These are phyloP conservation scores for Globisporangium viniferum DNA, from an alignment of 352 stramenopile genomes.

Conservation along the genomic window DNA sequence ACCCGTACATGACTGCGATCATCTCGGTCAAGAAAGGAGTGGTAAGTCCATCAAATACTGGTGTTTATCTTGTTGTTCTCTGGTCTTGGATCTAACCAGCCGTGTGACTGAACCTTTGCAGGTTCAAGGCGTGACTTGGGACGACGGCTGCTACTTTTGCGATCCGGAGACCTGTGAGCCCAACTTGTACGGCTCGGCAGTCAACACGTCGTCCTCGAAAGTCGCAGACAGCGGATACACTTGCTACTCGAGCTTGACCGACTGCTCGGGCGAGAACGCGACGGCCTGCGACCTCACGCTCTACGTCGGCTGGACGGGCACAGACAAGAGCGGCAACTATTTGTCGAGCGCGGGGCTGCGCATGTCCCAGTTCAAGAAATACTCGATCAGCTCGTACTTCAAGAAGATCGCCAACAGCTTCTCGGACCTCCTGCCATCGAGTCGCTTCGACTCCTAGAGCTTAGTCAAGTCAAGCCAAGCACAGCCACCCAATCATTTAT, in stretches of 20 bases:
- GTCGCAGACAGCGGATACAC: constrained; percentile 55
- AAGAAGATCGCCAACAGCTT: constrained; percentile 59
- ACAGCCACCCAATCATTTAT: not conserved
- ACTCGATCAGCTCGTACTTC: constrained; percentile 79
- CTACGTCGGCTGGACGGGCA: constrained; percentile 80
- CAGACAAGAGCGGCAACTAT: constrained; percentile 76
- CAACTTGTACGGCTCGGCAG: constrained; percentile 58
- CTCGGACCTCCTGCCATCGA: constrained; percentile 41
- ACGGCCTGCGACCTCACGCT: constrained; percentile 65
- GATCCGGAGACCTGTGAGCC: constrained; percentile 49
- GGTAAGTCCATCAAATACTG: constrained; percentile 11
- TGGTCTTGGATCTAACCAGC: not conserved
- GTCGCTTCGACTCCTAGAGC: constrained; percentile 35
- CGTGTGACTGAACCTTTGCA: constrained; percentile 8
- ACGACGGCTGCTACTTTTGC: constrained; percentile 82
- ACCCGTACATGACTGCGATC: constrained; percentile 74
- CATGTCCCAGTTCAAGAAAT: constrained; percentile 83
- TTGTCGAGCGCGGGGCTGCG: constrained; percentile 69
- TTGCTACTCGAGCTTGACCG: constrained; percentile 44
- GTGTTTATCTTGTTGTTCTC: not conserved
- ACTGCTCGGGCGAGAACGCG: constrained; percentile 39
- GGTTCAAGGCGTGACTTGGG: constrained; percentile 76
- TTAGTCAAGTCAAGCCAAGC: not conserved
- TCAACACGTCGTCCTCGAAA: constrained; percentile 43
- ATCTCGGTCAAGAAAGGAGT: constrained; percentile 77